These are phyloP conservation scores for Salix brachista DNA, from an alignment of 345 rosid genomes.

Conservation along the genomic window DNA sequence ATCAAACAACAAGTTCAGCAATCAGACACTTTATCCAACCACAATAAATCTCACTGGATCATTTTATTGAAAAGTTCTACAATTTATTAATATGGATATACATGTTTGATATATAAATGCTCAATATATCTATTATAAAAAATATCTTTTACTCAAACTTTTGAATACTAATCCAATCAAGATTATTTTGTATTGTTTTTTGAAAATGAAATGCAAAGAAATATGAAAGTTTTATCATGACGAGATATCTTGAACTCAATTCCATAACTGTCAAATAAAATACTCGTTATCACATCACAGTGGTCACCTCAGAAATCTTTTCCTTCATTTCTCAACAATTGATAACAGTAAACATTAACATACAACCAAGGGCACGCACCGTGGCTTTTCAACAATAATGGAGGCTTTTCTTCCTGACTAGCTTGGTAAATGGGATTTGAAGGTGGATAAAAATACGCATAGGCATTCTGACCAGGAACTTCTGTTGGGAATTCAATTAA, in stretches of 20 bases:
- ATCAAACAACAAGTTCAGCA: not conserved
- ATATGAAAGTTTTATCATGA: not conserved
- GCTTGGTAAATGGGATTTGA: constrained; percentile 60
- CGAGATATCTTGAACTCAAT: not conserved
- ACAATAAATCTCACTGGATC: not conserved
- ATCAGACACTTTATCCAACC: not conserved
- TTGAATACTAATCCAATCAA: not conserved
- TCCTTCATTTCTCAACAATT: not conserved
- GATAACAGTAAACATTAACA: not conserved
- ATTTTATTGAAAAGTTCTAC: not conserved
- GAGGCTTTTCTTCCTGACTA: constrained; percentile 76
- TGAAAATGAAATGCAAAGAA: not conserved
- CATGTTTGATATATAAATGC: not conserved
- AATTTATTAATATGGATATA: not conserved
- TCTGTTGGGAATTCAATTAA: constrained; percentile 85
- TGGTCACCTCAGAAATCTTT: not conserved
- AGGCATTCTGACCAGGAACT: constrained; percentile 77
- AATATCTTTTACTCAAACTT: not conserved
- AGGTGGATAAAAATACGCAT: constrained; percentile 86
- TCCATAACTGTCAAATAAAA: not conserved
- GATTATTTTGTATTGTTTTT: not conserved
- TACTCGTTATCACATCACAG: no score
- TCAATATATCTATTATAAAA: not conserved
- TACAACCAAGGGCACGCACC: constrained; percentile 42
- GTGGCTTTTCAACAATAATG: constrained; percentile 79